phyloP scores from a whole-genome alignment of 352 stramenopile species.

The Blastocystis sp. region DNA sequence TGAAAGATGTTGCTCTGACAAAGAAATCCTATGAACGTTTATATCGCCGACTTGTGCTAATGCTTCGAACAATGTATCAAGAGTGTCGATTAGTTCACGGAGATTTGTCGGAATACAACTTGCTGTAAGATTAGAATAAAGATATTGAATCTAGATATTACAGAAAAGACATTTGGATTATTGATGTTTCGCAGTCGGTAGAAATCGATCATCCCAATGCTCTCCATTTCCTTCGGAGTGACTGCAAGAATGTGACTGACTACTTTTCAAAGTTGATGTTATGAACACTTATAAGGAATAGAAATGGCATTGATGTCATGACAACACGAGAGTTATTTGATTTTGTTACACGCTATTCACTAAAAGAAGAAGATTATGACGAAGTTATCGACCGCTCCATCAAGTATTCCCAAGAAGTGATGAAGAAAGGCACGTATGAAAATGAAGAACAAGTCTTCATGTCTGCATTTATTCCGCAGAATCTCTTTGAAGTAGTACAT shows the following conservation, averaged over 20 bases:
- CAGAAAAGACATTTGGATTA: conserved; percentile 81
- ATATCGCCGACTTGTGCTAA: conserved; percentile 81
- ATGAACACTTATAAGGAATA: conserved; percentile 73
- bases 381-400: conserved; percentile 26
- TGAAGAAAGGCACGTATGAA: conserved; percentile 20
- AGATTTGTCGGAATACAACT: conserved; percentile 98
- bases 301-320: conserved; percentile 81
- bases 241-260: conserved; percentile 93
- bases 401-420: conserved; percentile 42
- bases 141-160: conserved; percentile 72
- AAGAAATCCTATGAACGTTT: conserved; percentile 82
- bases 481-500: conserved; percentile 73
- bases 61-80: conserved; percentile 94
- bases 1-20: conserved; percentile 87
- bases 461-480: conserved; percentile 87
- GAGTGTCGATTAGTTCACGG: conserved; percentile 92
- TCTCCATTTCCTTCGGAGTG: conserved; percentile 93
- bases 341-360: conserved; percentile 83
- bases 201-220: conserved; percentile 93
- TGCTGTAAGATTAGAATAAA: conserved; percentile 92
- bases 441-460: conserved; percentile 79
- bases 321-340: conserved; percentile 90
- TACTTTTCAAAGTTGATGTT: conserved; percentile 84
- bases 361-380: conserved; percentile 69
- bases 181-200: conserved; percentile 97